Conservation (phyloP, 108 stramenopile species). For the Fragilaria crotonensis region DNA sequence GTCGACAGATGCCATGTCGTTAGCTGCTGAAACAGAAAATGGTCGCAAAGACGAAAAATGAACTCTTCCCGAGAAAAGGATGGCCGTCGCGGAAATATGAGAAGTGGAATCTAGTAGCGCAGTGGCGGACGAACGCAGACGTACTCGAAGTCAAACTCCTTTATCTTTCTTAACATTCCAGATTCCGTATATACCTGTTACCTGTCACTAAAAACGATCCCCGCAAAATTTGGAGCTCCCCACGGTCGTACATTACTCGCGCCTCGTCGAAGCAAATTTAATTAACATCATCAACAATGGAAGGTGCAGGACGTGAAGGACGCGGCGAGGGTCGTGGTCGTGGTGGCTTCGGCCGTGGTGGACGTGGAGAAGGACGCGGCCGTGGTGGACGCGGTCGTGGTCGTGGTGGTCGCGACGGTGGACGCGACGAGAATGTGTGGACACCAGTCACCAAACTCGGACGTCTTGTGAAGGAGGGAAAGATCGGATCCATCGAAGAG, state of each 20-base stretch:
- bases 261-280: not conserved
- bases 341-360: conserved; percentile 66
- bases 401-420: conserved; percentile 85
- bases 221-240: too few species aligned
- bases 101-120: too few species aligned
- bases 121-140: too few species aligned
- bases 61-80: too few species aligned
- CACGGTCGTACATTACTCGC: too few species aligned
- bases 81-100: too few species aligned
- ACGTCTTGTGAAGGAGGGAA: conserved; percentile 99
- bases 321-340: conserved; percentile 34
- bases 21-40: too few species aligned
- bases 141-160: too few species aligned
- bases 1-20: conserved; percentile 10
- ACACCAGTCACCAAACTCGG: conserved; percentile 99
- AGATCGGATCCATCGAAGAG: conserved; percentile 97
- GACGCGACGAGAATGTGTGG: conserved; percentile 92
- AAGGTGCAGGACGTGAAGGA: conserved; percentile 18
- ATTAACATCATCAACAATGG: not conserved
- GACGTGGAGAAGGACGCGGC: conserved; percentile 63
- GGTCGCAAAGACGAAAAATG: too few species aligned
- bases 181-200: too few species aligned
- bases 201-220: too few species aligned
- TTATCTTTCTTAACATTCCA: too few species aligned
- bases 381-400: conserved; percentile 80